Evolutionary conservation across 345 rosid species (phyloP), one percentile per base, ranked within the genome.

Genomic region (Pistacia atlantica): DNA sequence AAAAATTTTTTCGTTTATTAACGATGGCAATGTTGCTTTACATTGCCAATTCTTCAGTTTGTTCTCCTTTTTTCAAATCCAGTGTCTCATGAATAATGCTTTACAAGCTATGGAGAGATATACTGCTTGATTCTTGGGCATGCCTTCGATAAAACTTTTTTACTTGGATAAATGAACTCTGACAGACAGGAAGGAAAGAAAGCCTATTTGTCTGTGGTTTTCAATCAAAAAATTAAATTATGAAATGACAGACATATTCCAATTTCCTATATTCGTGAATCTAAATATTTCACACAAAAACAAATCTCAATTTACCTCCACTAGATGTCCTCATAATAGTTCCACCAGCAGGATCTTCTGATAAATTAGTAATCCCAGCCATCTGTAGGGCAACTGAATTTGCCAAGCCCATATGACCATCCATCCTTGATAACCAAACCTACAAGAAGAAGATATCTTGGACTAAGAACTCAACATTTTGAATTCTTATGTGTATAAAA

Each of bases 321-420:
- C 68, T 71, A 80, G 87, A 63, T 69, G 84, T 81, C 71, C 86
- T 90, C 78, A 82, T 58, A 56, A 95, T 86, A 69, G 87, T 85
- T 84, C 97, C 97, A 65, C 98, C 92, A 71, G 66, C 25, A 35
- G 97, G 97, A 88, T 93, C 91, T 79, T 89, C 78, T 1, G 89
- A 87, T 57, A 65, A 80, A 63, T 77, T 80, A 45, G 84, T 84
- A 71, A 95, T 83, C 72, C 95, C 93, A 65, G 94, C 93, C 67
- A 89, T 56, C 74, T 76, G 86, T 75, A 95, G 83, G 60, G 98
- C 90, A 69, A 84, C 78, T n/a, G 95, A 88, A 80, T 95, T 95
- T 17, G 98, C 97, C 87, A 93, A 81, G 28, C 92, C 99, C 93
- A 89, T 93, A 63, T 95, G 99, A 78, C 98, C 93, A 89, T 91